These are phyloP conservation scores for Mycena capillaripes DNA, from an alignment of 768 basidiomycete genomes.

Conservation along the genomic window DNA sequence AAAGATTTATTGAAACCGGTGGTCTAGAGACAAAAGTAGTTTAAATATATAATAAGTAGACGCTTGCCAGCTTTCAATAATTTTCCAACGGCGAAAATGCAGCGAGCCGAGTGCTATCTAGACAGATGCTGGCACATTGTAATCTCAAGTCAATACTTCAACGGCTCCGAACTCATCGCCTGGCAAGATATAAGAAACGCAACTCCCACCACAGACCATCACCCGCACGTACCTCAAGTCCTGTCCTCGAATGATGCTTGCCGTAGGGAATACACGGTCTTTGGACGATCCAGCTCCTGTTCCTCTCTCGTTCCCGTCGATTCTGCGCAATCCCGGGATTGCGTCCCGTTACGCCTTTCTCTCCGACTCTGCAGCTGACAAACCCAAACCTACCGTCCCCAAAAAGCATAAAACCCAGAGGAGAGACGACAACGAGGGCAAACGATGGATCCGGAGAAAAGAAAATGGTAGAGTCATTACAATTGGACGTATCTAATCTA, in stretches of 20 bases:
- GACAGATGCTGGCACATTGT: no score
- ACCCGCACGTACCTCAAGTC: no score
- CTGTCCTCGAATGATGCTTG: conserved; percentile 20
- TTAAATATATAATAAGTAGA: not conserved
- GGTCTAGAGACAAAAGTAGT: conserved; percentile 34
- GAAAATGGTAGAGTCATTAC: conserved; percentile 73
- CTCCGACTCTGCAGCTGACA: conserved; percentile 38
- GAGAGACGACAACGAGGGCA: conserved; percentile 79
- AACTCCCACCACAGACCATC: no score
- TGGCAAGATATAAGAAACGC: no score
- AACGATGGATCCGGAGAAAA: conserved; percentile 81
- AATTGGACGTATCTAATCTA: not conserved
- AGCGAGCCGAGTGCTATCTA: no score
- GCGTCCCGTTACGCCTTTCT: conserved; percentile 69
- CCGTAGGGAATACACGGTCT: conserved; percentile 9
- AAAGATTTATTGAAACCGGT: conserved; percentile 51
- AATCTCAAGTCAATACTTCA: no score
- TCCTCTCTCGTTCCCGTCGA: conserved; percentile 80
- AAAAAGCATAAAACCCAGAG: conserved; percentile 54
- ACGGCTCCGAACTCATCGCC: no score
- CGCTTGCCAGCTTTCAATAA: no score
- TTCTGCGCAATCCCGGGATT: conserved; percentile 73
- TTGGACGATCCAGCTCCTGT: conserved; percentile 47
- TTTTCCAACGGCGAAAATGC: no score
- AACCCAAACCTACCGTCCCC: conserved; percentile 31